A percentile compares a stretch with the other conserved stretches of the same genome.
Evolutionary conservation across 2,329 filamentous ascomycete genomes (phyloP).

Genomic region (Ophiostoma perfectum): DNA sequence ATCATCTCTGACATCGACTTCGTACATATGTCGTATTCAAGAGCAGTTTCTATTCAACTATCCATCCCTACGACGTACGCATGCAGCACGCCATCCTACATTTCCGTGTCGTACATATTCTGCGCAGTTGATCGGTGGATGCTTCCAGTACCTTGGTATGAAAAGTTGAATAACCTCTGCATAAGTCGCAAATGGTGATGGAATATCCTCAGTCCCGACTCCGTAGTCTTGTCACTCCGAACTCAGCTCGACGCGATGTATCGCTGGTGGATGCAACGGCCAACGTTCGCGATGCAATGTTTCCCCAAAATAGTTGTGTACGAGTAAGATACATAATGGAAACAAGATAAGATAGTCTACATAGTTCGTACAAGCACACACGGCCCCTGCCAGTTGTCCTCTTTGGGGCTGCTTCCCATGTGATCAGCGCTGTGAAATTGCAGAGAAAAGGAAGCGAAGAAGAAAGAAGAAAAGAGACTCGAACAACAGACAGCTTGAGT

Average conservation of each 20-base stretch:
- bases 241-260: neutral
- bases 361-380: too few relatives aligned
- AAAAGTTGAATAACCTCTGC: conserved; percentile 7
- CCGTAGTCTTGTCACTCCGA: neutral
- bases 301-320: neutral
- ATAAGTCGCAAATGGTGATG: neutral
- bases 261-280: conserved; percentile 7
- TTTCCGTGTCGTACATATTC: neutral
- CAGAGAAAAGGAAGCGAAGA: neutral
- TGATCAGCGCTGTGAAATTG: conserved; percentile 8
- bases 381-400: neutral
- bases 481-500: neutral
- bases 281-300: neutral
- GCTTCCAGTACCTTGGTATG: conserved; percentile 11
- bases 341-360: too few relatives aligned
- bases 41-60: too few relatives aligned
- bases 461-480: neutral
- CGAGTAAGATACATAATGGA: too few relatives aligned
- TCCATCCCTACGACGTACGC: neutral
- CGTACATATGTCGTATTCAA: too few relatives aligned
- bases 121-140: conserved; percentile 12
- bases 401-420: conserved; percentile 3
- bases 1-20: too few relatives aligned
- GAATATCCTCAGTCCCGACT: neutral
- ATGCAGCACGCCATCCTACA: conserved; percentile 2